Percentiles rank a stretch among this genome's conserved stretches.
Conservation (phyloP, 2,329 filamentous ascomycete genomes). For the Ophiobolus disseminans region DNA sequence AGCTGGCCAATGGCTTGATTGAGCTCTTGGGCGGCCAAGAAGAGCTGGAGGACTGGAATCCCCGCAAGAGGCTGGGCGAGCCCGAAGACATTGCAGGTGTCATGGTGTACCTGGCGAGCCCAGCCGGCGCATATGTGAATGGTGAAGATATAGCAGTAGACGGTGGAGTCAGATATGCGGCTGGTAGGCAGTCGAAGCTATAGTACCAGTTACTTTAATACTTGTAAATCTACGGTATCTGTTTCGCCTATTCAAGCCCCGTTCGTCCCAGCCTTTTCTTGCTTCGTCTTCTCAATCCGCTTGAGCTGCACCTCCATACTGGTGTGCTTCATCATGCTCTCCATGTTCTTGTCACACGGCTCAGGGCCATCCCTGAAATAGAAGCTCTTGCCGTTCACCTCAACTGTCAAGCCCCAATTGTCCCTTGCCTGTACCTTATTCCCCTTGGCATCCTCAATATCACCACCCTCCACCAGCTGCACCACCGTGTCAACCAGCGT, state of each 20-base stretch:
- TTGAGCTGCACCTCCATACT: constrained; percentile 37
- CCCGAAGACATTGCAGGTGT: constrained; percentile 48
- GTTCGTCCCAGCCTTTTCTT: constrained; percentile 6
- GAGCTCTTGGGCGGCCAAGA: constrained; percentile 51
- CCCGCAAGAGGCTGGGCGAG: constrained; percentile 41
- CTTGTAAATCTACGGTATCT: background rate
- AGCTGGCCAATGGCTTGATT: constrained; percentile 48
- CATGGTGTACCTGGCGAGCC: constrained; percentile 45
- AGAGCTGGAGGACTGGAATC: constrained; percentile 44
- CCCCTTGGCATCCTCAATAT: constrained; percentile 34
- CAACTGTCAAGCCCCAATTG: constrained; percentile 36
- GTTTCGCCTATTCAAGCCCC: background rate
- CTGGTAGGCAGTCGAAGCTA: constrained; percentile 37
- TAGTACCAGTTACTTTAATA: constrained; percentile 11
- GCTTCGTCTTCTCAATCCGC: constrained; percentile 33
- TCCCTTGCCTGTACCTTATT: constrained; percentile 25
- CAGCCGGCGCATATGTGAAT: constrained; percentile 40
- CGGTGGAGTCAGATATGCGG: constrained; percentile 37
- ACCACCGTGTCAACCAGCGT: constrained; percentile 39
- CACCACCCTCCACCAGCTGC: constrained; percentile 39
- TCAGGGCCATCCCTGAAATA: constrained; percentile 32
- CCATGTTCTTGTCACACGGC: constrained; percentile 38
- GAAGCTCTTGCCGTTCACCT: constrained; percentile 35
- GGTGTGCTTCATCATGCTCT: constrained; percentile 38
- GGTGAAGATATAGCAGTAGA: constrained; percentile 44